phyloP scores from a whole-genome alignment of 108 stramenopile species.

The Nitzschia sp. region DNA sequence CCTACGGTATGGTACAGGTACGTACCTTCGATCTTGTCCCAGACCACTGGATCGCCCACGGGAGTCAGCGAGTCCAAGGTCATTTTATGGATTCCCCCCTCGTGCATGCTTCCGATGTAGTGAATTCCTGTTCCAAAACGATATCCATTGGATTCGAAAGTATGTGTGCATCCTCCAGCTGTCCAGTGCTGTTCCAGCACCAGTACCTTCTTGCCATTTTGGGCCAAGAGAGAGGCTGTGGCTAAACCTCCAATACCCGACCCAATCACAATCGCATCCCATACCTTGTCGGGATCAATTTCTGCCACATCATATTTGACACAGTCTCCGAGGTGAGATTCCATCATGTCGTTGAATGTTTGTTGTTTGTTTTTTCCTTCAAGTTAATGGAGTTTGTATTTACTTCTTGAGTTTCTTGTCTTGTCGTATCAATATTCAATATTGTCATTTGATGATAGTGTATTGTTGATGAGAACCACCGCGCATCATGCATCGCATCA shows the following conservation, averaged over 20 bases:
- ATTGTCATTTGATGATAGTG: too few relatives aligned
- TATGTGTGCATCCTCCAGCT: constrained; percentile 50
- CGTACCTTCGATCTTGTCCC: not conserved
- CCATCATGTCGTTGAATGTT: not conserved
- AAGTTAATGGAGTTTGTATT: too few relatives aligned
- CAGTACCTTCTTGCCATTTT: constrained; percentile 50
- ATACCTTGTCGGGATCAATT: not conserved
- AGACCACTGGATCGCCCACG: not conserved
- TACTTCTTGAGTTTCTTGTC: too few relatives aligned
- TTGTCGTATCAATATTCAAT: too few relatives aligned
- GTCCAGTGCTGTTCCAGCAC: constrained; percentile 62
- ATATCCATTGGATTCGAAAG: constrained; percentile 36
- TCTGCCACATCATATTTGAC: not conserved
- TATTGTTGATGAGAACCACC: too few relatives aligned
- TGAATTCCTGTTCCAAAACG: constrained; percentile 48
- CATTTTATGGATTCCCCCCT: not conserved
- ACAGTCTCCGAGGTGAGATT: not conserved
- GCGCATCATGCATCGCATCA: too few relatives aligned
- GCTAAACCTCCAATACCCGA: constrained; percentile 56
- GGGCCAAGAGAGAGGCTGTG: constrained; percentile 52
- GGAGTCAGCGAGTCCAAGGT: not conserved
- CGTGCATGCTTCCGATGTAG: constrained; percentile 14
- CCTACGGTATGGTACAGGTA: too few relatives aligned
- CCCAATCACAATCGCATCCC: constrained; percentile 44
- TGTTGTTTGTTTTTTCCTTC: too few relatives aligned